Evolutionary conservation across 148 eudicot genomes (phyloP), one percentile per base, ranked within the genome.

Genomic region (Rhododendron kiyosumense): DNA sequence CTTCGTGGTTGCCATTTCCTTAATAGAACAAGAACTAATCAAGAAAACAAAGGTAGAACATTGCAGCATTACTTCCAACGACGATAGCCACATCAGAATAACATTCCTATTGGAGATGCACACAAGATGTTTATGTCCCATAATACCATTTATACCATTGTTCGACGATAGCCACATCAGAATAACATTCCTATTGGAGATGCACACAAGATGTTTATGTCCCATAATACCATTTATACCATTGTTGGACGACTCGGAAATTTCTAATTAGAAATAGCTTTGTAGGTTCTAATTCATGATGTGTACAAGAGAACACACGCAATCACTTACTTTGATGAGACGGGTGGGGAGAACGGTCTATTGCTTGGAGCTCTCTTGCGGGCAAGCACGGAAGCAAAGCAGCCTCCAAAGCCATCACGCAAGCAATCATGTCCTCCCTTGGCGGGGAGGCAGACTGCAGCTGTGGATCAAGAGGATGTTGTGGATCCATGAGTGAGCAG

Each of bases 341-440:
- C 48, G 97, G 99, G 78, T 95, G 94, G 84, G 96, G 89, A 76
- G 99, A 96, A 36, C 97, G 98, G 81, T 96, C 99, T 43, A 96
- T 94, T 18, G 99, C 99, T 90, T 96, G 99, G 79, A 96, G 99
- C 89, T 96, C 99, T 88, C 98, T 92, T 8, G 99, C 99, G 51
- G 97, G 99, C 88, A 96, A 92, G 86, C 99, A 96, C 7, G 99
- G 98, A 30, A 95, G 93, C 83, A 96, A 90, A 89, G 99, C 97
- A 84, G 96, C 97, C 86, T 95, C 98, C 82, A 96, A 80, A 48
- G 97, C 96, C 89, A 91, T 89, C 76, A 94, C 96, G 69, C 92
- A 95, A 59, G 89, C 89, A 79, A 96, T 85, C 99, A 95, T 95
- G 46, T 94, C 97, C 54, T 93, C 97, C 78, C 75, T 90, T 14